Conservation (phyloP, 805 yeast genomes). For the Myxozyma melibiosi region DNA sequence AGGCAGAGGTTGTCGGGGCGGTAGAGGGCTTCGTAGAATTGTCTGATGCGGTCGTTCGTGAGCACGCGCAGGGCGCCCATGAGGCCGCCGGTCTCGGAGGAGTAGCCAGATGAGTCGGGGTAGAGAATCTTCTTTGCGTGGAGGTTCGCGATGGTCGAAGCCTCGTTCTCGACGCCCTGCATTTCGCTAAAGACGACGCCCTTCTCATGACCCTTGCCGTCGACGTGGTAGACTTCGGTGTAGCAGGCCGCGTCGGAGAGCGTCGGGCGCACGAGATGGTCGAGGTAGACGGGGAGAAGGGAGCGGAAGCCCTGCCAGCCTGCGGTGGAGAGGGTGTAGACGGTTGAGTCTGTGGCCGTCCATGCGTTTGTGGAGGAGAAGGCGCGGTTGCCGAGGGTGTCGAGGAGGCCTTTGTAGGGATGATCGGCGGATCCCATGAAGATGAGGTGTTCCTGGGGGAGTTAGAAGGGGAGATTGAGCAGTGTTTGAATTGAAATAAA, state of each 20-base stretch:
- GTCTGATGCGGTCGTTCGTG: slow-evolving; percentile 70
- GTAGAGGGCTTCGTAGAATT: slow-evolving; percentile 72
- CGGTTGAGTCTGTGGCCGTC: slow-evolving; percentile 96
- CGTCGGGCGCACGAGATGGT: slow-evolving; percentile 82
- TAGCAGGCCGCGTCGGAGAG: slow-evolving; percentile 85
- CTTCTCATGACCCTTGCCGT: slow-evolving; percentile 85
- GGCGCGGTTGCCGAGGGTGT: slow-evolving; percentile 79
- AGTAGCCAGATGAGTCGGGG: slow-evolving; percentile 68
- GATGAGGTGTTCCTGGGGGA: slow-evolving; percentile 81
- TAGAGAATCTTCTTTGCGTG: slow-evolving; percentile 39
- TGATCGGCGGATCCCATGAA: slow-evolving; percentile 90
- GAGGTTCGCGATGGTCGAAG: slow-evolving; percentile 55
- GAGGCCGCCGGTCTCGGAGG: slow-evolving; percentile 93
- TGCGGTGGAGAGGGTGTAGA: slow-evolving; percentile 85
- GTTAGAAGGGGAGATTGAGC: too few relatives aligned
- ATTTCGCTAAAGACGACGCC: slow-evolving; percentile 97
- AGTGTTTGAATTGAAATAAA: too few relatives aligned
- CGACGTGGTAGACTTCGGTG: slow-evolving; percentile 94
- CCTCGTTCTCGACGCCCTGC: slow-evolving; percentile 86
- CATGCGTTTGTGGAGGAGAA: slow-evolving; percentile 89
- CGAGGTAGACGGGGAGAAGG: slow-evolving; percentile 84
- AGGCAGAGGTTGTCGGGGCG: slow-evolving; percentile 83
- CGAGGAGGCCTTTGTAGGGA: slow-evolving; percentile 90
- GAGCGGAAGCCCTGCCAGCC: slow-evolving; percentile 94
- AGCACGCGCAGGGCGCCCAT: slow-evolving; percentile 73